Evolutionary conservation across 805 yeast species (phyloP), one percentile per base, ranked within the genome.

Genomic region (Candida vaughaniae): DNA sequence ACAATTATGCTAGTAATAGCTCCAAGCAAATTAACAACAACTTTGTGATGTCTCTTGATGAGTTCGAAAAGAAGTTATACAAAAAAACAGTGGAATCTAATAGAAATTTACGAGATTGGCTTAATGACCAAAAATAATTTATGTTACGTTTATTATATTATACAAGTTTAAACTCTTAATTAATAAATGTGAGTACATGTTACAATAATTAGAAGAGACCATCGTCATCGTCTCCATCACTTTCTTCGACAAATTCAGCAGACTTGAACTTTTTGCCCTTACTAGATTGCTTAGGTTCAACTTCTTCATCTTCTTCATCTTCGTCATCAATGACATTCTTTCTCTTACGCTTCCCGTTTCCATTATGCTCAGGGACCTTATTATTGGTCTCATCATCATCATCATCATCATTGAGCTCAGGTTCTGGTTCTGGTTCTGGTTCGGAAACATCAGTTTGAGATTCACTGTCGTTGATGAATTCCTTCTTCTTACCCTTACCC

Each of bases 41-140:
- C 37, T 85, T 89, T 48, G 49, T 85, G 30, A 66, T 74, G 41
- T 78, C 81, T 4, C 62, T 89, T 43, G 97, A 89, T 53, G 87
- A 82, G 51, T 82, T 77, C 55, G 97, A 89, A 51, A 82, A 77
- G 55, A 60, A 58, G 22, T 51, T 85, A 16, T 83, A 74, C 57
- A 75, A 68, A 39, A 49, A 55, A 10, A 70, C 87, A 2, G 73
- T 78, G 39, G 78, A 70, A 36, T 70, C 78, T 35, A 60, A 63
- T 41, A 56, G 58, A 43, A 56, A 54, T 38, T 62, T 62, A 64
- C 51, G 66, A 38, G 51, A 43, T 23, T 68, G 73, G 74, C 45
- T 59, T n/a, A 41, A 38, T 25, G 28, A 31, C 39, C 39, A 31
- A 16, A 20, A 16, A 4, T 26, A 23, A 23, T 29, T 11, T 31